Conservation (phyloP, 2,329 filamentous ascomycete genomes). For the Verticillium albo-atrum region DNA sequence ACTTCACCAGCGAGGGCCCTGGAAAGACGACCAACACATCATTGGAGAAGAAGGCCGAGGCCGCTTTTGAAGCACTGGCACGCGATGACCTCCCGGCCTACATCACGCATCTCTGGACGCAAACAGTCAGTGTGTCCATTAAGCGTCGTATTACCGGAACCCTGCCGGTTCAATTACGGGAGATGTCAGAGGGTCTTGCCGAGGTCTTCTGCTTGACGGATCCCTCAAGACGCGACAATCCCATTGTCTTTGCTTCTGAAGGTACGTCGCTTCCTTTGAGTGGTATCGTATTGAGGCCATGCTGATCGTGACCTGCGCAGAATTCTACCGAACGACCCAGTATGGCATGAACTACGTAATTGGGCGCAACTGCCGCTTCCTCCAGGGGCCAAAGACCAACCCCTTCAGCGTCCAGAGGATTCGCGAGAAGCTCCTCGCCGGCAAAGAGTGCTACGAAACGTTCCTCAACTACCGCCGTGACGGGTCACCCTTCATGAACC, state of each 20-base stretch:
- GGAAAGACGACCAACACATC: conserved; percentile 51
- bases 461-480: conserved; percentile 76
- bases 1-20: conserved; percentile 48
- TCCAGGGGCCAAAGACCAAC: conserved; percentile 71
- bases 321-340: conserved; percentile 70
- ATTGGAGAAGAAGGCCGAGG: conserved; percentile 58
- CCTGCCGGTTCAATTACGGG: conserved; percentile 57
- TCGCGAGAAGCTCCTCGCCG: conserved; percentile 53
- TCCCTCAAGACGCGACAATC: conserved; percentile 67
- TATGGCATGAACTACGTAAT: conserved; percentile 71
- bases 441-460: conserved; percentile 69
- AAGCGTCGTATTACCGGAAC: conserved; percentile 64
- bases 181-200: conserved; percentile 69
- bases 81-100: conserved; percentile 68
- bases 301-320: conserved; percentile 27
- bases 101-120: conserved; percentile 63
- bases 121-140: conserved; percentile 66
- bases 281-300: rapidly evolving
- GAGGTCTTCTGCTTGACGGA: conserved; percentile 77
- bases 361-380: conserved; percentile 72
- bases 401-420: conserved; percentile 57
- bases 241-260: conserved; percentile 73
- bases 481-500: conserved; percentile 72
- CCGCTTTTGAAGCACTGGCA: conserved; percentile 60
- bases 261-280: conserved; percentile 36